These are phyloP conservation scores for Pseudozyma tsukubaensis DNA, from an alignment of 1,284 basidiomycete species.

Conservation along the genomic window DNA sequence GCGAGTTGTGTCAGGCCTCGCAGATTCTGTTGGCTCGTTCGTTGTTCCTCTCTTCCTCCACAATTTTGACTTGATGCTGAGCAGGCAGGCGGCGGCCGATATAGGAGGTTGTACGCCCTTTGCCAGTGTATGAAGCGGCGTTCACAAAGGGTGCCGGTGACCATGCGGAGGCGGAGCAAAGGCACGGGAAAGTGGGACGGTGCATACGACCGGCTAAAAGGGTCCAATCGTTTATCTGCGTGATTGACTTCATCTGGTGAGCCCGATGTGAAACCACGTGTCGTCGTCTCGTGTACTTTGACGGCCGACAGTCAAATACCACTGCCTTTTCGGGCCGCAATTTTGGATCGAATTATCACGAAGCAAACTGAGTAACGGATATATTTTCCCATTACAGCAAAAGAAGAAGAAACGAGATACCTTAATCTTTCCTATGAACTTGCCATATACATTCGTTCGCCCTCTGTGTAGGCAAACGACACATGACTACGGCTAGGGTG, in stretches of 20 bases:
- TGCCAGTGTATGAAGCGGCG: background rate
- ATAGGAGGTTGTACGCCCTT: background rate
- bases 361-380: too few species aligned
- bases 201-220: background rate
- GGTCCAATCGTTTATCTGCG: background rate
- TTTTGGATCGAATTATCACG: too few species aligned
- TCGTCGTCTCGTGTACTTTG: too few species aligned
- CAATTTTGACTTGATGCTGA: background rate
- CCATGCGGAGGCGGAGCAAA: conserved; percentile 1
- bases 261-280: background rate
- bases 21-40: background rate
- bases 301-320: too few species aligned
- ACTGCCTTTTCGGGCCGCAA: too few species aligned
- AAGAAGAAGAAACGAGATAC: too few species aligned
- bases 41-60: too few species aligned
- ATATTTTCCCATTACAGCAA: too few species aligned
- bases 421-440: too few species aligned
- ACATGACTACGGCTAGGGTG: too few species aligned
- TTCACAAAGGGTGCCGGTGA: background rate
- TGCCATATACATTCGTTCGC: too few species aligned
- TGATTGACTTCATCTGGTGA: background rate
- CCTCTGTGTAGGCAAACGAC: too few species aligned
- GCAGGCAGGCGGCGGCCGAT: background rate
- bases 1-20: background rate
- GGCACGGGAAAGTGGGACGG: background rate